These are phyloP conservation scores for Neltuma alba DNA, from an alignment of 306 rosid species.

Conservation along the genomic window DNA sequence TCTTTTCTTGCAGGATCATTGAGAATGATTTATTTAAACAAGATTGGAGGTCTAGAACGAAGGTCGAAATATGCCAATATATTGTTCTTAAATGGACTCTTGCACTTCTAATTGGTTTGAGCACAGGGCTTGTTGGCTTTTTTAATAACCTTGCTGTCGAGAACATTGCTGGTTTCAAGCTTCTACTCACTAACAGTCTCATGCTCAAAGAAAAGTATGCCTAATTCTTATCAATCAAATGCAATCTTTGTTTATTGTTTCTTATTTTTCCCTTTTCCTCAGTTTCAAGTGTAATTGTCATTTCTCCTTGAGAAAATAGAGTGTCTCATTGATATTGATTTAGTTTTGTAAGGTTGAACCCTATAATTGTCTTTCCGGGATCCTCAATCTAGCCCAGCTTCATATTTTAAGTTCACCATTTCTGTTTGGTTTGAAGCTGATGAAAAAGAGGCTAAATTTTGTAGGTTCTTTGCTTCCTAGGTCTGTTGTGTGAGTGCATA, in stretches of 20 bases:
- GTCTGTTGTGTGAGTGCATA: constrained; percentile 19
- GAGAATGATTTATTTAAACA: constrained; percentile 81
- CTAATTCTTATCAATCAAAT: not conserved
- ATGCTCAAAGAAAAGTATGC: constrained; percentile 60
- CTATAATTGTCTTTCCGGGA: not conserved
- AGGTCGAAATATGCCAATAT: constrained; percentile 58
- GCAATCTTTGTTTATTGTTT: not conserved
- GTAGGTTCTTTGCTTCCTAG: not conserved
- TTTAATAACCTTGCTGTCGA: constrained; percentile 78
- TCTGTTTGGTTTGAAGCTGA: not conserved
- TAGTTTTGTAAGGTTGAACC: not conserved
- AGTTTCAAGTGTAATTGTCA: not conserved
- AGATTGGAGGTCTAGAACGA: constrained; percentile 76
- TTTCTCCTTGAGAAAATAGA: not conserved
- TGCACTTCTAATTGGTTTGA: constrained; percentile 71
- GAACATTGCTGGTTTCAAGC: constrained; percentile 80
- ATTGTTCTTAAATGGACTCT: constrained; percentile 69
- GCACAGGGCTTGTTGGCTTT: constrained; percentile 73
- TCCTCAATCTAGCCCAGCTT: constrained; percentile 1
- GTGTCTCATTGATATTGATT: not conserved
- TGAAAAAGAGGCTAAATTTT: not conserved
- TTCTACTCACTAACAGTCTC: constrained; percentile 59
- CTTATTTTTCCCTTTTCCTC: not conserved
- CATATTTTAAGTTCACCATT: not conserved
- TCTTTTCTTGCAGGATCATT: constrained; percentile 50